These are phyloP conservation scores for Colletotrichum graminicola DNA, from an alignment of 2,329 filamentous ascomycete species.

Conservation along the genomic window DNA sequence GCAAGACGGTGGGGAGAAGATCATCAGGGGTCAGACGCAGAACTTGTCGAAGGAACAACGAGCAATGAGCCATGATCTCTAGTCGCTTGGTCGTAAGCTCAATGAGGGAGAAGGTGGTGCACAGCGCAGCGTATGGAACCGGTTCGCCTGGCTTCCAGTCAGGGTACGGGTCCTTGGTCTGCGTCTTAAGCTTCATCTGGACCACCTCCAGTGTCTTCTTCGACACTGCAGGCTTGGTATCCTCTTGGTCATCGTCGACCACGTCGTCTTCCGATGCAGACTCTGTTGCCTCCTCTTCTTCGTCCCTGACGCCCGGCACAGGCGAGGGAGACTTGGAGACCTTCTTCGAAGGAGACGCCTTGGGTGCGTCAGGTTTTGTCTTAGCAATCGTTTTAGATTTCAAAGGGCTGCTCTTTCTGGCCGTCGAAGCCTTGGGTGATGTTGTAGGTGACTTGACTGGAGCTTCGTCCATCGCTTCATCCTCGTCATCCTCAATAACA, in stretches of 20 bases:
- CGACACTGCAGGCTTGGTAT: constrained; percentile 76
- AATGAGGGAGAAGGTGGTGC: constrained; percentile 92
- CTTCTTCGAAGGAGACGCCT: constrained; percentile 24
- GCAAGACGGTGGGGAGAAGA: constrained; percentile 85
- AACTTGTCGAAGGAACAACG: constrained; percentile 93
- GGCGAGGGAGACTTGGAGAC: constrained; percentile 27
- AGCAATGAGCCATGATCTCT: constrained; percentile 89
- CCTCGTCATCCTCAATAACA: constrained; percentile 61
- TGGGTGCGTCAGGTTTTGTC: constrained; percentile 45
- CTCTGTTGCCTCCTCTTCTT: constrained; percentile 46
- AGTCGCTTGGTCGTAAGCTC: constrained; percentile 95
- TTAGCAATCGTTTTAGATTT: constrained; percentile 36
- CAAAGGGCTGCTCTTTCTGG: constrained; percentile 19
- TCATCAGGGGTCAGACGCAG: constrained; percentile 89
- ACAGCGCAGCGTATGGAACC: constrained; percentile 94
- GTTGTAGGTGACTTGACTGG: constrained; percentile 44
- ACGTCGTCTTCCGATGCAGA: constrained; percentile 64
- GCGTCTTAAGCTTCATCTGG: constrained; percentile 78
- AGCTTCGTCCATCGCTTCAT: constrained; percentile 56
- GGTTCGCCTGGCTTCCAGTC: constrained; percentile 93
- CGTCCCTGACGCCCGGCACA: constrained; percentile 47
- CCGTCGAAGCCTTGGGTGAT: constrained; percentile 25
- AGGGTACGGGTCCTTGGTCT: constrained; percentile 84
- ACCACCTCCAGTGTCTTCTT: constrained; percentile 84
- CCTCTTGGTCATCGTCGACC: constrained; percentile 63